Base-by-base conservation (phyloP, 257 asterid species). In the Solanum piurae region DNA sequence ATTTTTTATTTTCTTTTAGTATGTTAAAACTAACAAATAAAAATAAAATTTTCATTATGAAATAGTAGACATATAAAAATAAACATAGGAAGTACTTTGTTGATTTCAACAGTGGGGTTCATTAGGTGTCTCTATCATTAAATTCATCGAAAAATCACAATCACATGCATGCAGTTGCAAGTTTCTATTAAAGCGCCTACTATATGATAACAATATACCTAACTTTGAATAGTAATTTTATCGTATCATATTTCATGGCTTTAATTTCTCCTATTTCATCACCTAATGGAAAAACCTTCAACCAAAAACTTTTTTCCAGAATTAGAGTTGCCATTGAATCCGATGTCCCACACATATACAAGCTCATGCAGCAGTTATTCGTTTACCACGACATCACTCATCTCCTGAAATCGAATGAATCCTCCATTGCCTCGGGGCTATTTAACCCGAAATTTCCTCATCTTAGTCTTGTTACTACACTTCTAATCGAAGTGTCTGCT, bases 1-100 rank as follows among this genome's bases (percentile, higher is more conserved):
- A 49, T n/a, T n/a, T n/a, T n/a, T n/a, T n/a, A n/a, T 3, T 60
- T 9, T 21, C 0, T 60, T 0, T 58, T 4, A 3, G 0, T 1
- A 4, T 0, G 2, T 2, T 52, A 52, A 52, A 52, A 52, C 23
- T 52, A 9, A 16, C 23, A 6, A 52, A 16, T 52, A 52, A 52
- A 52, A 16, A 52, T 6, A 0, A 52, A 52, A 52, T 16, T 16
- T 52, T 1, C 58, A 46, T 13, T 52, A 52, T 49, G 18, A 49
- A 14, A 49, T 49, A 49, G 0, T 49, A 5, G 0, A 49, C 21
- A 14, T 2, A 2, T 4, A 44, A 12, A 44, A 44, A 44, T 44
- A 0, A 44, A 12, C 0, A 44, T 1, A 5, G 0, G 0, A 12
- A 44, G 55, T 46, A 46, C 60, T 52, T 52, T 52, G 60, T 52